Percentiles rank a stretch among this genome's conserved stretches.
Conservation (phyloP, 2,329 filamentous ascomycete species). For the Neonectria neomacrospora region DNA sequence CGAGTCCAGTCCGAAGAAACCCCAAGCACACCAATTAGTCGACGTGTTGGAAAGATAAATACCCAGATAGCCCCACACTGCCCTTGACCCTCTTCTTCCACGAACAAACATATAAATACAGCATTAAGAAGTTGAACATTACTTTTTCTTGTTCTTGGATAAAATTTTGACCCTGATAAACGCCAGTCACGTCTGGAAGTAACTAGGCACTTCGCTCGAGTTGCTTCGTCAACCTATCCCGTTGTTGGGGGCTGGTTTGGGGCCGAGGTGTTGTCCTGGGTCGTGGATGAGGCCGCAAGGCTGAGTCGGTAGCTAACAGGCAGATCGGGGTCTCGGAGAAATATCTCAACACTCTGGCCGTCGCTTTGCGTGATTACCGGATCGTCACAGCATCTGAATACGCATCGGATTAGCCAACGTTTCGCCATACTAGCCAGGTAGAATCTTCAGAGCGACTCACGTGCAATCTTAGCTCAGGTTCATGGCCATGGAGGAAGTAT, state of each 20-base stretch:
- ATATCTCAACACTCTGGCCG: neutral
- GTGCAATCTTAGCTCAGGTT: conserved; percentile 1
- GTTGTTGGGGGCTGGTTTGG: neutral
- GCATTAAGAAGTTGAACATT: neutral
- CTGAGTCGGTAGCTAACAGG: neutral
- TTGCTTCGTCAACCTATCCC: neutral
- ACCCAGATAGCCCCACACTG: neutral
- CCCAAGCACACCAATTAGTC: neutral
- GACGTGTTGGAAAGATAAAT: neutral
- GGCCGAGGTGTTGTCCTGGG: neutral
- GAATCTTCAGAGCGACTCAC: neutral
- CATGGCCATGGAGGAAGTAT: conserved; percentile 1
- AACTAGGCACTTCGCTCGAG: neutral
- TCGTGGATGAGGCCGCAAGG: too few relatives aligned
- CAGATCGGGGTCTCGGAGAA: neutral
- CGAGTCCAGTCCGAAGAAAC: neutral
- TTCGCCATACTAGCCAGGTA: too few relatives aligned
- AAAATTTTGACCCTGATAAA: neutral
- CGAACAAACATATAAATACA: neutral
- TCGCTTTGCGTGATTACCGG: neutral
- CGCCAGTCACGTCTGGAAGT: neutral
- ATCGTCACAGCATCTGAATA: neutral
- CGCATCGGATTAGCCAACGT: neutral
- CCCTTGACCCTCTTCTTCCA: neutral
- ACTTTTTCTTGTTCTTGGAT: neutral